phyloP scores from a whole-genome alignment of 139 green algal species.

The Chlamydomonas asymmetrica region DNA sequence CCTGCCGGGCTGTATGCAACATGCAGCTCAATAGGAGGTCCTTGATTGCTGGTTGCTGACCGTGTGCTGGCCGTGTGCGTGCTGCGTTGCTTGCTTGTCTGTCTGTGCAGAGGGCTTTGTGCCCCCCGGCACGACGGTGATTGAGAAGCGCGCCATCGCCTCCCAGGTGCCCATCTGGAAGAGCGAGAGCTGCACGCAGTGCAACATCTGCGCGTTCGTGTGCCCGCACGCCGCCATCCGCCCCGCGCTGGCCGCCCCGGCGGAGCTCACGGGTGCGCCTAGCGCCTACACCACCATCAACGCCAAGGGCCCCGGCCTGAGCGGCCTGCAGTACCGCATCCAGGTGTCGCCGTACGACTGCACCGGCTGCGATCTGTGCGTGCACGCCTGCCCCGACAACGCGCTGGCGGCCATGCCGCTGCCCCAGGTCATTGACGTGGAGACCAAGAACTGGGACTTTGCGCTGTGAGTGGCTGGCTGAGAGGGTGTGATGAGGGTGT shows the following conservation, averaged over 20 bases:
- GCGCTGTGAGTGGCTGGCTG: conserved; percentile 16
- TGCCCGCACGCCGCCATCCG: conserved; percentile 68
- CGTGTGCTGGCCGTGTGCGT: no score
- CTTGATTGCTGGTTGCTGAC: background rate
- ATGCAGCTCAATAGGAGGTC: background rate
- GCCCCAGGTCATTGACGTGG: conserved; percentile 27
- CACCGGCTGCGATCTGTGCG: conserved; percentile 67
- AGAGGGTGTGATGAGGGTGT: no score
- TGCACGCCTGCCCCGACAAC: conserved; percentile 58
- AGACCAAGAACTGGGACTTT: conserved; percentile 53
- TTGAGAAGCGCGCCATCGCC: conserved; percentile 58
- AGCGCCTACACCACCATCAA: conserved; percentile 35
- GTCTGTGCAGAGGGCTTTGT: conserved; percentile 34
- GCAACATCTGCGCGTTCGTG: conserved; percentile 70
- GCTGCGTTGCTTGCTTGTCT: no score
- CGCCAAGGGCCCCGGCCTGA: conserved; percentile 37
- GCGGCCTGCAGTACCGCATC: conserved; percentile 54
- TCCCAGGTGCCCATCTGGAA: conserved; percentile 49
- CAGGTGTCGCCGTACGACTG: conserved; percentile 66
- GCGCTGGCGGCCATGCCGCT: conserved; percentile 43
- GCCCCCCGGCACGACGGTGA: conserved; percentile 49
- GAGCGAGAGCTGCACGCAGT: conserved; percentile 57
- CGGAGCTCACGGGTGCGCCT: conserved; percentile 44
- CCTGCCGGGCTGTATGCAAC: no score
- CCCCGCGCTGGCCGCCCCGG: conserved; percentile 37